A percentile compares a stretch with the other conserved stretches of the same genome.
These are phyloP conservation scores for Starmerella stellata DNA, from an alignment of 805 yeast genomes.

Conservation along the genomic window DNA sequence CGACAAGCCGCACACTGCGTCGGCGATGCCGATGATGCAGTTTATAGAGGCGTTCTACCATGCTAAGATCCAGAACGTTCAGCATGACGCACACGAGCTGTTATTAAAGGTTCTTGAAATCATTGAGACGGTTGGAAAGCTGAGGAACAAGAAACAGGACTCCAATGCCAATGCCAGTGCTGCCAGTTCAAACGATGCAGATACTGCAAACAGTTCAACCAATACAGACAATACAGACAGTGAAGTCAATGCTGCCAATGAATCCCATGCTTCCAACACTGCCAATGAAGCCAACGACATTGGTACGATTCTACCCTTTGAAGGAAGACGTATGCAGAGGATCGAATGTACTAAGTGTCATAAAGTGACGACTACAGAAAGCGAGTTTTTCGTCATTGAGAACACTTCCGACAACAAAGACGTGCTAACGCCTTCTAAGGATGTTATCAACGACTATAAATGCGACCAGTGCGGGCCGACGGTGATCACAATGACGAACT, in stretches of 20 bases:
- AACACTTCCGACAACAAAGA: conserved; percentile 30
- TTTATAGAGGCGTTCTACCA: conserved; percentile 55
- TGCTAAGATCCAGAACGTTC: conserved; percentile 57
- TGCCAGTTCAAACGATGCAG: too few species aligned
- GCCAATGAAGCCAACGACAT: too few species aligned
- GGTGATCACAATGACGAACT: not conserved
- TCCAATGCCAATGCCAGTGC: too few species aligned
- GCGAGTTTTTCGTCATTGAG: conserved; percentile 59
- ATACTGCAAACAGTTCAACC: too few species aligned
- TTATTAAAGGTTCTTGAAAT: conserved; percentile 43
- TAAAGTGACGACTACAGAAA: conserved; percentile 38
- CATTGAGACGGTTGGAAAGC: conserved; percentile 35
- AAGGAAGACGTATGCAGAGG: conserved; percentile 46
- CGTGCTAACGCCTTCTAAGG: conserved; percentile 40
- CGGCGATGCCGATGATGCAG: conserved; percentile 30
- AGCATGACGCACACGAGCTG: conserved; percentile 91
- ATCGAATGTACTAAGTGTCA: conserved; percentile 55
- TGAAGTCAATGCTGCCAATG: too few species aligned
- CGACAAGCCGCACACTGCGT: conserved; percentile 53
- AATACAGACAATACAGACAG: too few species aligned
- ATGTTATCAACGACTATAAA: conserved; percentile 54
- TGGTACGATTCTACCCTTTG: conserved; percentile 42
- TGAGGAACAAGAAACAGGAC: too few species aligned
- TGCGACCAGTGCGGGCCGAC: conserved; percentile 42
- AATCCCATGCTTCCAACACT: too few species aligned